Evolutionary conservation across 148 eudicot genomes (phyloP).

Genomic region (Rhododendron williamsianum): DNA sequence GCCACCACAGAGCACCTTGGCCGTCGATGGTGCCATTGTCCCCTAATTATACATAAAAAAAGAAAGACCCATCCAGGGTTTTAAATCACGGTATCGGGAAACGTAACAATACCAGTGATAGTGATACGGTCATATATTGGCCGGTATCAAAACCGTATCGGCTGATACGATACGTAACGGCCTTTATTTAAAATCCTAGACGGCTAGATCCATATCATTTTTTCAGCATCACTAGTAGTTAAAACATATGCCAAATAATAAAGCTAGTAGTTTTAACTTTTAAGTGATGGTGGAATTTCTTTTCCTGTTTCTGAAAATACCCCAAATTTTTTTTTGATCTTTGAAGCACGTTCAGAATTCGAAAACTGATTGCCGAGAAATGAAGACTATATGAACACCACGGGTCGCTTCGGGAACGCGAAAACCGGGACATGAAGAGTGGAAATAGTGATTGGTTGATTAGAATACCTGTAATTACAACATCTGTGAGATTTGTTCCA

Average conservation of each 20-base stretch:
- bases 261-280: neutral
- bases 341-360: neutral
- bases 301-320: neutral
- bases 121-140: neutral
- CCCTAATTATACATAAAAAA: constrained; percentile 30
- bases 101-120: neutral
- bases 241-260: neutral
- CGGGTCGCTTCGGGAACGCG: neutral
- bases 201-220: neutral
- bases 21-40: constrained; percentile 84
- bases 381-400: neutral
- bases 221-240: neutral
- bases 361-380: neutral
- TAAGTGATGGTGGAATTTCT: neutral
- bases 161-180: neutral
- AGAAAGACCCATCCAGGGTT: neutral
- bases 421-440: neutral
- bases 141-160: too few species aligned
- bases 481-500: constrained; percentile 86
- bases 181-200: neutral
- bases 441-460: neutral
- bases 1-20: constrained; percentile 89
- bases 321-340: neutral
- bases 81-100: neutral
- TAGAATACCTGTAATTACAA: constrained; percentile 65